Evolutionary conservation across 257 asterid species (phyloP).

Genomic region (Catharanthus roseus): DNA sequence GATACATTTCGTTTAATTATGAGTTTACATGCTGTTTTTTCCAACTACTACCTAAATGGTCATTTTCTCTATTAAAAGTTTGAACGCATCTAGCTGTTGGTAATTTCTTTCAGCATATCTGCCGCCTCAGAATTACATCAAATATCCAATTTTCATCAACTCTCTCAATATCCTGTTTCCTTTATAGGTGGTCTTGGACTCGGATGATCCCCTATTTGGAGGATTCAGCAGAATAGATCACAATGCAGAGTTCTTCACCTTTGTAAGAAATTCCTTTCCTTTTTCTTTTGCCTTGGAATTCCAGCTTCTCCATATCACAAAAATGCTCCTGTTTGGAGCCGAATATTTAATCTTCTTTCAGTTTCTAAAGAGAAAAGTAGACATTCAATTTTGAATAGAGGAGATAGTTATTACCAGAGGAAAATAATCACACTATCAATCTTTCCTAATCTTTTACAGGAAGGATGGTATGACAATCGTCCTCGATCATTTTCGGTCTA

Average conservation of each 20-base stretch:
- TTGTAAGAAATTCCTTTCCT: conserved; percentile 40
- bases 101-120: not conserved
- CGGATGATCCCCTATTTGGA: conserved; percentile 66
- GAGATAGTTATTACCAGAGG: not conserved
- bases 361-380: too few relatives aligned
- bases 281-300: not conserved
- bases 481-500: conserved; percentile 75
- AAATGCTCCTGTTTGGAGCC: too few relatives aligned
- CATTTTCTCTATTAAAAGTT: not conserved
- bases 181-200: conserved; percentile 72
- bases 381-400: too few relatives aligned
- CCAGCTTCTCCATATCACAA: too few relatives aligned
- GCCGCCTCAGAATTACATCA: not conserved
- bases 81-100: not conserved
- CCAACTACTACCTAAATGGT: not conserved
- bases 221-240: conserved; percentile 75
- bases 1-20: not conserved
- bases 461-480: conserved; percentile 55
- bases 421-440: not conserved
- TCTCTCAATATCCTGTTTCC: not conserved
- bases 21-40: not conserved
- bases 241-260: conserved; percentile 66
- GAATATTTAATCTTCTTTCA: too few relatives aligned
- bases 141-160: not conserved
- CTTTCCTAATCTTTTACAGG: conserved; percentile 36